Evolutionary conservation across 2,329 filamentous ascomycete genomes (phyloP), one percentile per base, ranked within the genome.

Genomic region (Xylaria sp.): DNA sequence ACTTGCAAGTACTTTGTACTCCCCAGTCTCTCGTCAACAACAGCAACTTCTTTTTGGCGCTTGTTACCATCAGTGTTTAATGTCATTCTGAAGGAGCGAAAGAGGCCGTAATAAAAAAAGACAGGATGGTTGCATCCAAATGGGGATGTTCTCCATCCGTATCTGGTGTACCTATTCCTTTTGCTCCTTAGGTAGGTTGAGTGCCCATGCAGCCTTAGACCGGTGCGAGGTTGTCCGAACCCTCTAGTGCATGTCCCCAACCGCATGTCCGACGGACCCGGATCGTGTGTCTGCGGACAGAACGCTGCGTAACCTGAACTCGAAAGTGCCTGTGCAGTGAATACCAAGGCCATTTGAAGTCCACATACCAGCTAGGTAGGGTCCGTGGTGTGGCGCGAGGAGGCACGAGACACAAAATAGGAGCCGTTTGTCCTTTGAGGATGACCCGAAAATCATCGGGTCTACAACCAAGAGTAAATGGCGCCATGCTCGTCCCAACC

Each of bases 241-340:
- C 63, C 36, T 50, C 32, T 55, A 19, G 24, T 54, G 61, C 65
- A 68, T 36, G 27, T 53, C 61, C 68, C 68, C 68, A 68, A 70
- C 61, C 68, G 65, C 65, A 70, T 48, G 65, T 70, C 68, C 68
- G 68, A 69, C 65, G 21, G 42, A 7, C 48, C 53, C 42, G 58
- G 51, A 11, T 36, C 36, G 14, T 32, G 24, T 42, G 45, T 54
- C 47, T 54, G 53, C 19, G 17, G 42, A 47, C 42, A 47, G 42
- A 8, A 19, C 42, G 34, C 42, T 47, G 42, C 42, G 42, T 47
- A 17, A 42, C 14, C 39, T 14, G 14, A 42, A 12, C 39, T 12
- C 17, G 39, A 42, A 42, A 42, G 6, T 17, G n/a, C 42, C n/a
- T 47, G 39, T 19, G 8, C 42, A 19, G n/a, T 47, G n/a, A 8